A percentile compares a stretch with the other conserved stretches of the same genome.
Conservation (phyloP, 371 early-diverging fungal species). For the Vairimorpha ceranae region DNA sequence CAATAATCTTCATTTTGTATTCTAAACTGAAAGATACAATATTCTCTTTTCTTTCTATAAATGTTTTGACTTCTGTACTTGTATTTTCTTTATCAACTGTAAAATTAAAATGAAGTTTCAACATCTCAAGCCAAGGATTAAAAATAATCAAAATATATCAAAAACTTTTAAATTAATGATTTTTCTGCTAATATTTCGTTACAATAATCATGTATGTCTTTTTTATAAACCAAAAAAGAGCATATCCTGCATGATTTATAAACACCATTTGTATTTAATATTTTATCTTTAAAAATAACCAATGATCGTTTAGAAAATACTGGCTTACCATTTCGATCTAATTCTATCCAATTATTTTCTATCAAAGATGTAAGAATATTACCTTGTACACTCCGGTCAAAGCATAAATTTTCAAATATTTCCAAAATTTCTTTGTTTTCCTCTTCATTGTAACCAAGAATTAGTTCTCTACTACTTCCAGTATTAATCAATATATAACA, state of each 20-base stretch:
- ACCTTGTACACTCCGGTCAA: background rate
- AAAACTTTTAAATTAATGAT: no score
- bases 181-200: background rate
- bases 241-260: slow-evolving; percentile 12
- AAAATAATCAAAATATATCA: no score
- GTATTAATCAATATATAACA: slow-evolving; percentile 21
- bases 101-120: slow-evolving; percentile 37
- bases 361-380: slow-evolving; percentile 12
- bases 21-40: slow-evolving; percentile 29
- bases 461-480: background rate
- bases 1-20: slow-evolving; percentile 9
- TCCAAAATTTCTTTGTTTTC: slow-evolving; percentile 5
- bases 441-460: background rate
- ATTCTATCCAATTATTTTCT: slow-evolving; percentile 16
- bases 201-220: slow-evolving; percentile 24
- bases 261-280: slow-evolving; percentile 8
- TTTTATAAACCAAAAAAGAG: background rate
- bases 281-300: slow-evolving; percentile 14
- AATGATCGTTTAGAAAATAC: slow-evolving; percentile 13
- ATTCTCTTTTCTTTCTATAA: slow-evolving; percentile 31
- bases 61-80: background rate
- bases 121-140: background rate
- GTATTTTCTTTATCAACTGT: background rate
- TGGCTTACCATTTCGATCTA: background rate
- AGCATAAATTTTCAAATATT: slow-evolving; percentile 5